Evolutionary conservation across 1,139 yeast species (phyloP).

Genomic region (Debaryomyces udenii): DNA sequence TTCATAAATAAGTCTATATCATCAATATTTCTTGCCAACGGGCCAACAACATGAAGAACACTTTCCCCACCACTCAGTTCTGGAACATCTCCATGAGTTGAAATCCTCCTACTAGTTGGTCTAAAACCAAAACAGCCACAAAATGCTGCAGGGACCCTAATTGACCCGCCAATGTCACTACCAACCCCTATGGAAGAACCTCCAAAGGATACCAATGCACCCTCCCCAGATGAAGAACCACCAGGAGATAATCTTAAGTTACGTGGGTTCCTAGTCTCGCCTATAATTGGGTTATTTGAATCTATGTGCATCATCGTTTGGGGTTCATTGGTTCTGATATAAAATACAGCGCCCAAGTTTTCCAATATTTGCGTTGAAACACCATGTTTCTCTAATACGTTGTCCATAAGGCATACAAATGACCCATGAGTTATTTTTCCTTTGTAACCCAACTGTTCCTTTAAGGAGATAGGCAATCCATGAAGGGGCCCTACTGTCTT

Average conservation of each 20-base stretch:
- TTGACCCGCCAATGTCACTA: conserved; percentile 26
- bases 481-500: conserved; percentile 58
- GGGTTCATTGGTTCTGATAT: conserved; percentile 62
- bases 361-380: conserved; percentile 44
- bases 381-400: conserved; percentile 38
- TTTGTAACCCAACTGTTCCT: conserved; percentile 52
- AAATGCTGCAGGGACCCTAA: conserved; percentile 21
- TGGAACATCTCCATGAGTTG: conserved; percentile 15
- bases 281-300: conserved; percentile 47
- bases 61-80: conserved; percentile 16
- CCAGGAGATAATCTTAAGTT: conserved; percentile 51
- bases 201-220: conserved; percentile 52
- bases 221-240: conserved; percentile 69
- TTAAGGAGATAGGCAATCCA: conserved; percentile 68
- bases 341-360: conserved; percentile 56
- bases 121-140: conserved; percentile 22
- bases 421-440: conserved; percentile 52
- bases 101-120: conserved; percentile 18
- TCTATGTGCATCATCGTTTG: conserved; percentile 59
- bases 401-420: conserved; percentile 35
- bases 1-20: conserved; percentile 28
- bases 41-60: conserved; percentile 33
- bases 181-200: conserved; percentile 51
- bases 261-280: conserved; percentile 50
- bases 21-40: conserved; percentile 33